Conservation (phyloP, 805 yeast genomes). For the Wickerhamiella bombiphila region DNA sequence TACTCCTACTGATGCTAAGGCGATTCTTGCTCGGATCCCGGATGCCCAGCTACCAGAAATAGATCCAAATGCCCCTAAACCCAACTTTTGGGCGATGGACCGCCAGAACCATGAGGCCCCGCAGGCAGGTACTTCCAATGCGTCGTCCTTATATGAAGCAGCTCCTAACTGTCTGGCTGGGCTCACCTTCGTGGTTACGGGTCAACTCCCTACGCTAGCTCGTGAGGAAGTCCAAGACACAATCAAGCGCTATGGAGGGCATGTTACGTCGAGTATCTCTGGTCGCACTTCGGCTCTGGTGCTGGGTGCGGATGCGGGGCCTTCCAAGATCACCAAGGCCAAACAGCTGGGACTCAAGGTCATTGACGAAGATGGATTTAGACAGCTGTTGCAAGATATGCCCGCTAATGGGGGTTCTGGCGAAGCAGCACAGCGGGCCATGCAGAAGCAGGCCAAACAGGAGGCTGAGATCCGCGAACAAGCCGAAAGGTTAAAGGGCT, state of each 20-base stretch:
- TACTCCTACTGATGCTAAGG: not conserved
- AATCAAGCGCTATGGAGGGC: slow-evolving; percentile 82
- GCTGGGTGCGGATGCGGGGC: slow-evolving; percentile 92
- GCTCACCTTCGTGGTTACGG: slow-evolving; percentile 84
- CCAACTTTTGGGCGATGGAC: slow-evolving; percentile 40
- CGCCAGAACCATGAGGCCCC: slow-evolving; percentile 11
- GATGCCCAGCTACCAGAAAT: slow-evolving; percentile 51
- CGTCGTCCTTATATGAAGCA: slow-evolving; percentile 29
- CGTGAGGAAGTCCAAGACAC: slow-evolving; percentile 60
- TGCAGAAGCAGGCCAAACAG: slow-evolving; percentile 43
- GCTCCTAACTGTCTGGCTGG: slow-evolving; percentile 78
- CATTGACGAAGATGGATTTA: slow-evolving; percentile 74
- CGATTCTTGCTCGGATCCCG: slow-evolving; percentile 45
- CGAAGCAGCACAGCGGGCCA: slow-evolving; percentile 59
- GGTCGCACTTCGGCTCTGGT: slow-evolving; percentile 80
- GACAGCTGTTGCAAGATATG: slow-evolving; percentile 57
- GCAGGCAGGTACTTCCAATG: not conserved
- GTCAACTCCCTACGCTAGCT: slow-evolving; percentile 64
- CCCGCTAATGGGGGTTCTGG: slow-evolving; percentile 88
- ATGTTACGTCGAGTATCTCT: slow-evolving; percentile 67
- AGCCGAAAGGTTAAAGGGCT: slow-evolving; percentile 13
- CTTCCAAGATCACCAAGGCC: slow-evolving; percentile 77
- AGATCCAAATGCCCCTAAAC: slow-evolving; percentile 34
- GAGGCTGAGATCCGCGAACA: slow-evolving; percentile 44
- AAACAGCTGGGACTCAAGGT: slow-evolving; percentile 61